Percentiles rank a stretch among this genome's conserved stretches.
Conservation (phyloP, 2,329 filamentous ascomycete species). For the Zopfia rhizophila region DNA sequence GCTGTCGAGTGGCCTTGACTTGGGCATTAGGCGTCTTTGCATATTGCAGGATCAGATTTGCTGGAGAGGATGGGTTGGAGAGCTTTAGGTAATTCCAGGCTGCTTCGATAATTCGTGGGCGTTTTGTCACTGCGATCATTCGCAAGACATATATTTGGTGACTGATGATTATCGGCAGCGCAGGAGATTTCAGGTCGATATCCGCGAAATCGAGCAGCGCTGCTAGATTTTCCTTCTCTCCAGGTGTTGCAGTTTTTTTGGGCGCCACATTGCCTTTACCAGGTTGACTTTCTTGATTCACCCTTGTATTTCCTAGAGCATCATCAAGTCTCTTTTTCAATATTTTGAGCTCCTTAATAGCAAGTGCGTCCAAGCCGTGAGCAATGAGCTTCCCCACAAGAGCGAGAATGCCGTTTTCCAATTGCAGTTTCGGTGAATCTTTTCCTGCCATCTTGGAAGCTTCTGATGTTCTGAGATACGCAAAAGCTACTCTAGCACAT, state of each 20-base stretch:
- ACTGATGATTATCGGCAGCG: constrained; percentile 67
- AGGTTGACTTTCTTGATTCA: constrained; percentile 6
- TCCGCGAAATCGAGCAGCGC: constrained; percentile 72
- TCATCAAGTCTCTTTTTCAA: constrained; percentile 71
- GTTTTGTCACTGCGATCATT: constrained; percentile 69
- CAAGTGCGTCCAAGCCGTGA: constrained; percentile 73
- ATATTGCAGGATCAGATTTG: constrained; percentile 64
- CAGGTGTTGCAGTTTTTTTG: too few species aligned
- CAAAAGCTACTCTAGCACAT: constrained; percentile 75
- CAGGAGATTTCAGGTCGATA: constrained; percentile 42
- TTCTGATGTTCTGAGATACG: constrained; percentile 69
- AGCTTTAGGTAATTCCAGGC: constrained; percentile 66
- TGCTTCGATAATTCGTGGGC: constrained; percentile 68
- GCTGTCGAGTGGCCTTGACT: constrained; percentile 70
- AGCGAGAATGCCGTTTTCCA: constrained; percentile 78
- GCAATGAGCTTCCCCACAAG: constrained; percentile 73
- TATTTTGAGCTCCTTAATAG: constrained; percentile 73
- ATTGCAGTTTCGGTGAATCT: constrained; percentile 70
- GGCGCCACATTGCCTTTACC: too few species aligned
- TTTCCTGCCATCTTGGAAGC: constrained; percentile 61
- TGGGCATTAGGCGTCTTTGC: constrained; percentile 59
- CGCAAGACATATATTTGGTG: constrained; percentile 74
- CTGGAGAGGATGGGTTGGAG: constrained; percentile 65
- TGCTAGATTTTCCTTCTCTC: constrained; percentile 60
- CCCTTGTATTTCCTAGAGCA: constrained; percentile 29